phyloP scores from a whole-genome alignment of 306 rosid species.

The Malus asiatica region DNA sequence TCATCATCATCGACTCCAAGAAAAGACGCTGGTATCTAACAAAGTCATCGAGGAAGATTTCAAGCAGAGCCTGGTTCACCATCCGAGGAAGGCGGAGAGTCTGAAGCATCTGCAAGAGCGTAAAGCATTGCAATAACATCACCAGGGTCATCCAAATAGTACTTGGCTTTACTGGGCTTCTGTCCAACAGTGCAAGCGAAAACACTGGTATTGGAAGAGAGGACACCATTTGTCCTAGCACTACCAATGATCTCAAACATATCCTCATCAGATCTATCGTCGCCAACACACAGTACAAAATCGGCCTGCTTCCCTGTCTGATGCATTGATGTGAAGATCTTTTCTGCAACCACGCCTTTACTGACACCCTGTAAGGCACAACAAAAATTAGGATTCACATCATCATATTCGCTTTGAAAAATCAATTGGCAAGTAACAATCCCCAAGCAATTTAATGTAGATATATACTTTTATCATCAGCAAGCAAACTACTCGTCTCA shows the following conservation, averaged over 20 bases:
- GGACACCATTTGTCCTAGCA: constrained; percentile 26
- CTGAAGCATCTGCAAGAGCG: constrained; percentile 49
- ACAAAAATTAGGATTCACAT: constrained; percentile 1
- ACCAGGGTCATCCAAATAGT: constrained; percentile 55
- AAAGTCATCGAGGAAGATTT: background rate
- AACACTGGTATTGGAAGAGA: constrained; percentile 32
- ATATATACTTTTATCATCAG: background rate
- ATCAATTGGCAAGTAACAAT: background rate
- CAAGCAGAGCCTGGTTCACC: constrained; percentile 15
- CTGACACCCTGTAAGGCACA: constrained; percentile 46
- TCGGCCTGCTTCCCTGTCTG: constrained; percentile 43
- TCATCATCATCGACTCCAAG: background rate
- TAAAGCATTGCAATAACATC: constrained; percentile 53
- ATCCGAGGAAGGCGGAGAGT: constrained; percentile 25
- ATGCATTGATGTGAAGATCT: constrained; percentile 40
- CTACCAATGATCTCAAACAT: constrained; percentile 57
- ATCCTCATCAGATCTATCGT: constrained; percentile 68
- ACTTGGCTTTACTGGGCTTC: constrained; percentile 70
- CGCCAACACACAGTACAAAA: constrained; percentile 58
- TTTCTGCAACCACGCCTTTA: constrained; percentile 62
- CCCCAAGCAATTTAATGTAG: background rate
- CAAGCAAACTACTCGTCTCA: background rate
- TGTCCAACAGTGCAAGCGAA: constrained; percentile 72
- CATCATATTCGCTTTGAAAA: background rate
- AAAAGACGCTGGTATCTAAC: constrained; percentile 11